Evolutionary conservation across 305 asterid species (phyloP).

Genomic region (Solanum hybrid): DNA sequence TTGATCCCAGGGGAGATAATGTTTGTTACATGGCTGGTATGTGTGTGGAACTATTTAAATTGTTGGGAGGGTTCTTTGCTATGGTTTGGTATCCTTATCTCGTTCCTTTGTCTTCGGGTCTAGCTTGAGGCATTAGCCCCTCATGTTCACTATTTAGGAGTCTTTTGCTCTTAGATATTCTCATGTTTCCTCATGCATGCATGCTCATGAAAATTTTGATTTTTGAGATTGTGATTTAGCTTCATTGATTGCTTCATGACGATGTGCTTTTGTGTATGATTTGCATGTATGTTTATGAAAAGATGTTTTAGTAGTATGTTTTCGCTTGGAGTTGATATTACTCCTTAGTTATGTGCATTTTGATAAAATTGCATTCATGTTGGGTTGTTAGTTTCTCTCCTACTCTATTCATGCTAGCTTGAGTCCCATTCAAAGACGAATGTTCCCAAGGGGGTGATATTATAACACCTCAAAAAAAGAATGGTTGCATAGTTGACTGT

Average conservation of each 20-base stretch:
- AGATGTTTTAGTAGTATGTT: neutral
- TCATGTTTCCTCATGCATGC: neutral
- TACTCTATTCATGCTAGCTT: neutral
- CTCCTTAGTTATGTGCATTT: neutral
- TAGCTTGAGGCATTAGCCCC: neutral
- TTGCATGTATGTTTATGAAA: neutral
- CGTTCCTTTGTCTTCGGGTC: neutral
- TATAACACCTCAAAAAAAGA: neutral
- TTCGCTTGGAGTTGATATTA: neutral
- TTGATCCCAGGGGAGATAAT: neutral
- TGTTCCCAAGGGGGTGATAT: neutral
- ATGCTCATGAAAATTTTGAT: neutral
- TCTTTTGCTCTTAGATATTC: neutral
- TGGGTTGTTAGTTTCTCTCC: neutral
- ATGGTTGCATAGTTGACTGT: neutral
- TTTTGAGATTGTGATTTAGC: neutral
- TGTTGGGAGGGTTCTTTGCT: neutral
- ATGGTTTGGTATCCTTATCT: neutral
- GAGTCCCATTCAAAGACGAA: neutral
- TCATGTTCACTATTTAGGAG: neutral
- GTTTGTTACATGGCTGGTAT: neutral
- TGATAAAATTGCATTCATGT: neutral
- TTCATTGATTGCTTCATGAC: neutral
- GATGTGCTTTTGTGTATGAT: neutral
- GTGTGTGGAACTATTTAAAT: neutral